These are phyloP conservation scores for Gossypium lobatum DNA, from an alignment of 441 rosid species.

Conservation along the genomic window DNA sequence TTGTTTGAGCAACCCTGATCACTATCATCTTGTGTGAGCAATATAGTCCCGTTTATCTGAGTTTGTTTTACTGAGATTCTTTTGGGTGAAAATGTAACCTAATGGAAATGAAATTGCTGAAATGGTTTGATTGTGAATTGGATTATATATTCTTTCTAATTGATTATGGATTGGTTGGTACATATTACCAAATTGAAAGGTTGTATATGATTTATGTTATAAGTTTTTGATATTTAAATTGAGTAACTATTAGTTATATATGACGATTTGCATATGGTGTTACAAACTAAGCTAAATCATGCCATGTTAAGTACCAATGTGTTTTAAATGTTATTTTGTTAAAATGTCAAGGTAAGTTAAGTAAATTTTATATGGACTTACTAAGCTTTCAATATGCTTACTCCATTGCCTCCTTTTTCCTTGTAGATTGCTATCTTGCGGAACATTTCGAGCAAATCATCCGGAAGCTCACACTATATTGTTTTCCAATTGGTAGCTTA, in stretches of 20 bases:
- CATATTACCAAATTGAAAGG: neutral
- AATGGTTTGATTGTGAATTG: neutral
- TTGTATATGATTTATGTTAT: neutral
- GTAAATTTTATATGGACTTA: neutral
- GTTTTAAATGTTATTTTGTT: neutral
- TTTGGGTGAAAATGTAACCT: neutral
- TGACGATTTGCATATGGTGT: neutral
- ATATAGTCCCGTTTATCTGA: neutral
- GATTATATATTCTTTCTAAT: neutral
- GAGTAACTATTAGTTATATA: too few species aligned
- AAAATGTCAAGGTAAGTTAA: neutral
- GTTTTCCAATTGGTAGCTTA: too few species aligned
- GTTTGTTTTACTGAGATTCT: neutral
- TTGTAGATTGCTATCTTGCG: neutral
- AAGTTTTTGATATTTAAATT: too few species aligned
- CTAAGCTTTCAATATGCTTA: too few species aligned
- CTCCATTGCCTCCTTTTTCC: neutral
- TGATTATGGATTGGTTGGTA: neutral
- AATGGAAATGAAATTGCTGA: neutral
- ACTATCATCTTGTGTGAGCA: neutral
- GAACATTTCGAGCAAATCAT: neutral
- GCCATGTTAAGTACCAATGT: neutral
- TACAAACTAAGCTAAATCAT: neutral
- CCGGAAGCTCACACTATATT: neutral
- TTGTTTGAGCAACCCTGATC: neutral